Evolutionary conservation across 1,139 yeast genomes (phyloP).

Genomic region (Geotrichum histeridarum): DNA sequence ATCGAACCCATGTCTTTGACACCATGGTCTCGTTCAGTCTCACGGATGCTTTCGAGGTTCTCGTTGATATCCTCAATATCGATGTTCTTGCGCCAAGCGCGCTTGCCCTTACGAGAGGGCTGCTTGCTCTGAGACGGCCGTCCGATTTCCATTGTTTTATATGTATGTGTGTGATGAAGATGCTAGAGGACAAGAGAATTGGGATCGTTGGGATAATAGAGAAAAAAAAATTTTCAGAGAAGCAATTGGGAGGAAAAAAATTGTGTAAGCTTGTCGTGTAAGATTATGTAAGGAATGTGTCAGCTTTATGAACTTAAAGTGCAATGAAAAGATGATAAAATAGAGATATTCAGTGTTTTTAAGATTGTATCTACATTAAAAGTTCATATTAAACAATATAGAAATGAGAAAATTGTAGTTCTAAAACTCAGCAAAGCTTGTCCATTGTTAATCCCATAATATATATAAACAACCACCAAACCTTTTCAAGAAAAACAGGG

Average conservation of each 20-base stretch:
- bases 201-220: background rate
- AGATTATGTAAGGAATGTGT: background rate
- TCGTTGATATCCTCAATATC: constrained; percentile 73
- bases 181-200: background rate
- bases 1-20: constrained; percentile 24
- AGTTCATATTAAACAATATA: too few relatives aligned
- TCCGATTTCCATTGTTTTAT: constrained; percentile 29
- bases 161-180: background rate
- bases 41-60: constrained; percentile 64
- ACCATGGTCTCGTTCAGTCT: constrained; percentile 51
- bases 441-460: too few relatives aligned
- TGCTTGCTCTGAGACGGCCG: constrained; percentile 44
- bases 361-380: too few relatives aligned
- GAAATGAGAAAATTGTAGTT: too few relatives aligned
- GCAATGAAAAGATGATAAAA: too few relatives aligned
- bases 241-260: background rate
- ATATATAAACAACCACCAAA: too few relatives aligned
- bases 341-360: too few relatives aligned
- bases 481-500: background rate
- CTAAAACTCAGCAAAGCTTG: too few relatives aligned
- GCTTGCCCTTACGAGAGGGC: constrained; percentile 84
- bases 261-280: background rate
- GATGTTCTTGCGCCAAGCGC: constrained; percentile 93
- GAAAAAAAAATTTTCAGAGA: background rate
- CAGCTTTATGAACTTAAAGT: background rate